Evolutionary conservation across 2,329 filamentous ascomycete species (phyloP).

Genomic region (Chaetomium olivaceum): DNA sequence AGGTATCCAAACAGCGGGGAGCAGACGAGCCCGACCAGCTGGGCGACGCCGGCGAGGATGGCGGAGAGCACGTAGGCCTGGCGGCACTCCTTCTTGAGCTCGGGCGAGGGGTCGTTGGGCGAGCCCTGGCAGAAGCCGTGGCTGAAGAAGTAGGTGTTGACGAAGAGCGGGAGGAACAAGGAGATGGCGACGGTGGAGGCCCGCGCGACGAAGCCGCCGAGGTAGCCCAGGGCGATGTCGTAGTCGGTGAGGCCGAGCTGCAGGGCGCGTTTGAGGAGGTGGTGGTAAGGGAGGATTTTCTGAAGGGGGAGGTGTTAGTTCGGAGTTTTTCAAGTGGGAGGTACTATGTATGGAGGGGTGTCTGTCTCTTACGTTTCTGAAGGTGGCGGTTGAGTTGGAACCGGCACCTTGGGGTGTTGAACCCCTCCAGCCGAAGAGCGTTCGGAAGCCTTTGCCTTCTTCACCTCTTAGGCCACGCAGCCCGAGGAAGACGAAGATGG

Average conservation of each 20-base stretch:
- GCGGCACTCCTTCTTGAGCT: constrained; percentile 82
- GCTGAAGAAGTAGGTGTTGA: constrained; percentile 85
- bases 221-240: constrained; percentile 81
- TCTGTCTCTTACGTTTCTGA: constrained; percentile 23
- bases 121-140: constrained; percentile 75
- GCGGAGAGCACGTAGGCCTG: constrained; percentile 86
- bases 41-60: constrained; percentile 83
- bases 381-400: constrained; percentile 16
- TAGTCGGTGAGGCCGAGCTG: constrained; percentile 72
- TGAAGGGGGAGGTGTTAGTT: constrained; percentile 15
- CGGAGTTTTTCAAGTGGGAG: not conserved
- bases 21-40: constrained; percentile 79
- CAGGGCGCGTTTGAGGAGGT: constrained; percentile 63
- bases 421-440: constrained; percentile 51
- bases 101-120: constrained; percentile 63
- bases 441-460: constrained; percentile 70
- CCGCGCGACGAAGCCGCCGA: constrained; percentile 91
- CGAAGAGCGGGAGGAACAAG: constrained; percentile 87
- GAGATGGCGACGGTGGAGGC: constrained; percentile 95
- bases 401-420: constrained; percentile 29
- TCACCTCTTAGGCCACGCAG: constrained; percentile 70
- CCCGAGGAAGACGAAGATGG: constrained; percentile 75
- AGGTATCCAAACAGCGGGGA: constrained; percentile 87
- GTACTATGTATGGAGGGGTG: not conserved
- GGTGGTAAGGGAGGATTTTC: constrained; percentile 56